A percentile compares a stretch with the other conserved stretches of the same genome.
Conservation (phyloP, 768 basidiomycete species). For the Mycena galericulata region DNA sequence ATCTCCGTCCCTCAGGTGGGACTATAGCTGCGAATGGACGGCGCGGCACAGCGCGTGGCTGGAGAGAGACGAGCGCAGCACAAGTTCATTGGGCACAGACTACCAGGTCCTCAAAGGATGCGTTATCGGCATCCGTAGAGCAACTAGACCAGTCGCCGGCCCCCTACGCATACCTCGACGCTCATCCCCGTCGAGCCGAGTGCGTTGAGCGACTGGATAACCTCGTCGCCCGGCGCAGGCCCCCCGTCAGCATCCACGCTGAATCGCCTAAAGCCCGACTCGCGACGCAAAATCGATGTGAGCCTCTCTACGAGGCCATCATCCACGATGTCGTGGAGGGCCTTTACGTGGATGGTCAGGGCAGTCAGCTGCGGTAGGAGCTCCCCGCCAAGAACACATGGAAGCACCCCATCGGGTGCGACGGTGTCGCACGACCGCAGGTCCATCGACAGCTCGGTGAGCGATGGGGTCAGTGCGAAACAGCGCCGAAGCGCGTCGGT, state of each 20-base stretch:
- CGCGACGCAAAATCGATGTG: neutral
- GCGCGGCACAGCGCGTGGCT: too few species aligned
- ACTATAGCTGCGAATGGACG: too few species aligned
- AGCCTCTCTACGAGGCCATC: neutral
- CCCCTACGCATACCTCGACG: neutral
- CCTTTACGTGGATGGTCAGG: neutral
- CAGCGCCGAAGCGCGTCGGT: neutral
- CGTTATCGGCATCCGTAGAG: too few species aligned
- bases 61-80: too few species aligned
- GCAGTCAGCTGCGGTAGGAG: neutral
- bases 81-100: too few species aligned
- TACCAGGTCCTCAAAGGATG: too few species aligned
- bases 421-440: neutral
- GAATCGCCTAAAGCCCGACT: neutral
- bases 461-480: neutral
- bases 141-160: neutral
- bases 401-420: too few species aligned
- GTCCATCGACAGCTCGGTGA: neutral
- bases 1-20: too few species aligned
- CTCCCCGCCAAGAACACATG: neutral
- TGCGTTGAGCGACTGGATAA: neutral
- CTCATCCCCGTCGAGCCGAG: neutral
- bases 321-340: too few species aligned
- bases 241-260: neutral
- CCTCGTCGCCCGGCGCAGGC: neutral